Evolutionary conservation across 805 yeast species (phyloP), one percentile per base, ranked within the genome.

Genomic region (Komagataella mondaviorum): DNA sequence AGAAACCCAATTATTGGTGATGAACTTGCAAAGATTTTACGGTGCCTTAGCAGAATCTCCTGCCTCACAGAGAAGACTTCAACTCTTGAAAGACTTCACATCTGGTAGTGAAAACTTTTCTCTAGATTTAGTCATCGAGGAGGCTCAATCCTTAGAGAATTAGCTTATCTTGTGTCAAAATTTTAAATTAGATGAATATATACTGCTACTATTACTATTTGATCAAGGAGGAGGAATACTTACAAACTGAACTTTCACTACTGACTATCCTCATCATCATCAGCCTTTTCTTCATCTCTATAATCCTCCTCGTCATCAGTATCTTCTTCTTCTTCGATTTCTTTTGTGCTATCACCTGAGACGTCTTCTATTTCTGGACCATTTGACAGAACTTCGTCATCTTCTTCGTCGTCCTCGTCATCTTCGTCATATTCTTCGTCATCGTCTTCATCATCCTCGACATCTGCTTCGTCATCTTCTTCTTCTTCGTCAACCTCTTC

Each of bases 21-120:
- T 87, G 53, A 85, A 86, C 59, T 69, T 88, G 47, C 96, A 88
- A 63, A 75, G 95, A 59, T 88, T 88, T 60, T 88, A 86, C 61
- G 95, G 89, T 48, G 95, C 84, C 17, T 67, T 75, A 63, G 74
- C 70, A 51, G 71, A 69, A 12, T 66, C 69, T 23, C 71, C 71
- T 18, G 60, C 63, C 6, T 61, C 70, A 4, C 62, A 67, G 55
- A 70, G 73, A 60, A 83, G 88, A 65, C 55, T 76, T 45, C 69
- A 73, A 43, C 66, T 91, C 54, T 70, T 93, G 56, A 65, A 69
- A 47, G 79, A 76, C 48, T 91, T 91, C 71, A 87, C 87, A 50
- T 58, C 65, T 4, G 97, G 96, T 0, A 74, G 79, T 39, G 62
- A 72, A 2, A 65, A 71, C n/a, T 91, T 93, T 61, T 71, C 72